Evolutionary conservation across 176 grass and related monocot species (phyloP).

Genomic region (Stipa capillata): DNA sequence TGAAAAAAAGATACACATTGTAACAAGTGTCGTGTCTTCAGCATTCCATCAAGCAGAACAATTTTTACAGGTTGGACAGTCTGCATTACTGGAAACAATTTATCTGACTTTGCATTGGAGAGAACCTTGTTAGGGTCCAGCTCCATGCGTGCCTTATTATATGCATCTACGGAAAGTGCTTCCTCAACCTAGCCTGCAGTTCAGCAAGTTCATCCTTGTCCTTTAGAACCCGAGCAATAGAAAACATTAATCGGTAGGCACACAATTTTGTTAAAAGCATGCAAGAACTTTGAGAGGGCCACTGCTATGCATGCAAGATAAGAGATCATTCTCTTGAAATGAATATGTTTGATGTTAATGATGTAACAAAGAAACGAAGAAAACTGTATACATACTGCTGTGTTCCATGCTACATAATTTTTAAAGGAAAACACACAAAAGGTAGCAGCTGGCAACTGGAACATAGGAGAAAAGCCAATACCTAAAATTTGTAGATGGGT

Average conservation of each 20-base stretch:
- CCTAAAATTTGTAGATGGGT: no score
- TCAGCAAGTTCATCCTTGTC: constrained; percentile 68
- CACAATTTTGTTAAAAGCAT: not conserved
- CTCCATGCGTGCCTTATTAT: constrained; percentile 68
- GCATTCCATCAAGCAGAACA: not conserved
- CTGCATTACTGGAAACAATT: constrained; percentile 52
- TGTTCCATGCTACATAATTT: no score
- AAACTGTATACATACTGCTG: no score
- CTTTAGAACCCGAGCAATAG: constrained; percentile 65
- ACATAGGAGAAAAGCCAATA: no score
- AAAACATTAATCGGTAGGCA: not conserved
- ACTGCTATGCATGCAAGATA: not conserved
- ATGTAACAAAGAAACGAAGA: no score
- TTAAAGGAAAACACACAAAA: no score
- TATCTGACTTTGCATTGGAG: constrained; percentile 66
- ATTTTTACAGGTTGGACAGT: constrained; percentile 20
- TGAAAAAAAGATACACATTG: not conserved
- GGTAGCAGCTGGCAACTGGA: no score
- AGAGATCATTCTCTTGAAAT: not conserved
- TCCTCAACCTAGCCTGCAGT: constrained; percentile 60
- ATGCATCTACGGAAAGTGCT: constrained; percentile 69
- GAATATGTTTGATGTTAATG: not conserved
- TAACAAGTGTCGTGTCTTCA: not conserved
- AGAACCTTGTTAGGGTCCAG: constrained; percentile 73
- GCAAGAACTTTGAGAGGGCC: not conserved